phyloP scores from a whole-genome alignment of 1,284 basidiomycete genomes.

The Apiotrichum mycotoxinovorans region DNA sequence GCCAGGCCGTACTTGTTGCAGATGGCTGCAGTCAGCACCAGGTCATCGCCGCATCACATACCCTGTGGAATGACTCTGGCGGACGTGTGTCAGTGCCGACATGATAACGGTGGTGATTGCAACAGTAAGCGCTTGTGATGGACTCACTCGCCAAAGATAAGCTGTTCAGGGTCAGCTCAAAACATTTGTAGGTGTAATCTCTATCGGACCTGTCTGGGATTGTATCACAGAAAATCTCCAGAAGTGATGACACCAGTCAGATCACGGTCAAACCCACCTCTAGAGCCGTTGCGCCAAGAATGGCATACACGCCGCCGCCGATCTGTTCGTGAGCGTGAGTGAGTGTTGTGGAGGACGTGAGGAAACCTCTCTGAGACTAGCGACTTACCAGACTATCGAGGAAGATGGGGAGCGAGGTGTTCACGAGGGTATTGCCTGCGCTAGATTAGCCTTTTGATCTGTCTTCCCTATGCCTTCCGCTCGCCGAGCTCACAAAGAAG shows the following conservation, averaged over 20 bases:
- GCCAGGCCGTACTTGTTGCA: conserved; percentile 54
- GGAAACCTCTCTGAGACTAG: background rate
- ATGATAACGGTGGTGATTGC: background rate
- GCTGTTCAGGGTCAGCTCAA: conserved; percentile 12
- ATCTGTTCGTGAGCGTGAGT: conserved; percentile 26
- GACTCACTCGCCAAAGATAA: conserved; percentile 25
- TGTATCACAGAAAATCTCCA: no score
- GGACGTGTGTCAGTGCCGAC: background rate
- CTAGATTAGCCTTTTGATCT: conserved; percentile 11
- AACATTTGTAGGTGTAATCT: no score
- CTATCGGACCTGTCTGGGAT: no score
- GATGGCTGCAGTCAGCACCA: conserved; percentile 41
- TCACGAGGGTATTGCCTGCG: conserved; percentile 53
- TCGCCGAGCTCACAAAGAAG: conserved; percentile 38
- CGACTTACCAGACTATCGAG: conserved; percentile 44
- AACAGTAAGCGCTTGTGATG: background rate
- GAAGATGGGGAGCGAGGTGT: conserved; percentile 54
- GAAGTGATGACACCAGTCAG: no score
- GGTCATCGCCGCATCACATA: conserved; percentile 13
- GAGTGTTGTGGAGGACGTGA: background rate
- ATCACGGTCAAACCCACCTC: conserved; percentile 21
- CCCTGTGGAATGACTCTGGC: conserved; percentile 45
- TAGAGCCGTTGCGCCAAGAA: conserved; percentile 27
- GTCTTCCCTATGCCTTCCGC: no score
- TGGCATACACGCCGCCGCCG: conserved; percentile 45